These are phyloP conservation scores for Chytriomyces sp. DNA, from an alignment of 192 early-diverging fungal genomes.

Conservation along the genomic window DNA sequence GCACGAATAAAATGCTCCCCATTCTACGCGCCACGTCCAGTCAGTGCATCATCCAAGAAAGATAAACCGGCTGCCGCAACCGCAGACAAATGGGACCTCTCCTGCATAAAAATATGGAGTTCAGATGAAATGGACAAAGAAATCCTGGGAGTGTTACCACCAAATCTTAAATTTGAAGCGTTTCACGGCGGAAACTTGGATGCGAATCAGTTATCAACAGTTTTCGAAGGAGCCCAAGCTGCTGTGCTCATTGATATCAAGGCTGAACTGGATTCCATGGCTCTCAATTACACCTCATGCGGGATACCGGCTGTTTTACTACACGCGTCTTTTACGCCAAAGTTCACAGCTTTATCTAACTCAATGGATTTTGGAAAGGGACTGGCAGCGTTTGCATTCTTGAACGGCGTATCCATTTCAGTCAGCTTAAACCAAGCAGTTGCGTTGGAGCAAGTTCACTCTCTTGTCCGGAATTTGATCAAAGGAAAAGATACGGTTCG, in stretches of 20 bases:
- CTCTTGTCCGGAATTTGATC: not conserved
- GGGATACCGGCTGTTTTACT: too few relatives aligned
- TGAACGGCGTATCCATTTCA: constrained; percentile 18
- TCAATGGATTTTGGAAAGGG: not conserved
- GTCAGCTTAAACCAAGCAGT: not conserved
- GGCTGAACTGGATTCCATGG: not conserved
- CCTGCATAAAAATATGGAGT: not conserved
- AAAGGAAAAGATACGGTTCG: not conserved
- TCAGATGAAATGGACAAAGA: not conserved
- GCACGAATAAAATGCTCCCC: not conserved
- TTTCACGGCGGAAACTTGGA: not conserved
- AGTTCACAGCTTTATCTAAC: not conserved
- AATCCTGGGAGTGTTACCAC: not conserved
- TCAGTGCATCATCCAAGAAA: not conserved
- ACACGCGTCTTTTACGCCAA: not conserved
- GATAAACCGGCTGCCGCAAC: not conserved
- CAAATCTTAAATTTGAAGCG: not conserved
- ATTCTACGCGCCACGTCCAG: not conserved
- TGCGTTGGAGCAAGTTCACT: not conserved
- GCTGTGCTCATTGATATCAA: not conserved
- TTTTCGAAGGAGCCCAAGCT: not conserved
- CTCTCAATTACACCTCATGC: not conserved
- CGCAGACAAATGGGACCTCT: not conserved
- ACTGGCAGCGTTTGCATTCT: constrained; percentile 12
- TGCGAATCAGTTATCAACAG: not conserved